Conservation (phyloP, 1,139 yeast species). For the Debaryomyces coudertii region DNA sequence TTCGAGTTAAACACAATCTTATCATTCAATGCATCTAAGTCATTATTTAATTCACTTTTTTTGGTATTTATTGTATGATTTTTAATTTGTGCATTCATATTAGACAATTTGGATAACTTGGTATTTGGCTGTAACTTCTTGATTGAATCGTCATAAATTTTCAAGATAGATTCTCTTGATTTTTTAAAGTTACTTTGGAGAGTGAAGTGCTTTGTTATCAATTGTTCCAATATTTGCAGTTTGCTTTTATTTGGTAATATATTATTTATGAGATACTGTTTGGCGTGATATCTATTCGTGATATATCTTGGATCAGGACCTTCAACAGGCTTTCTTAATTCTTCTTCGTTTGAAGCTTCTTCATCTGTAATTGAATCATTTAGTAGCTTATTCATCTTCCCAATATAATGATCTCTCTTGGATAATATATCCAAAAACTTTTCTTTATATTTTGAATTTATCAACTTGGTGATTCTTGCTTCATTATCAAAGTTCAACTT, state of each 20-base stretch:
- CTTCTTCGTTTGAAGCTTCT: not conserved
- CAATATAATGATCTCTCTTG: constrained; percentile 23
- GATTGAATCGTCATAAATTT: constrained; percentile 14
- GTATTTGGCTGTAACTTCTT: not conserved
- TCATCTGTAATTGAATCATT: constrained; percentile 18
- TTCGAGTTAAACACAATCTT: constrained; percentile 20
- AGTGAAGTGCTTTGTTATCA: constrained; percentile 20
- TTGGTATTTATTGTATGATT: constrained; percentile 12
- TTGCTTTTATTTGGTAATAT: constrained; percentile 13
- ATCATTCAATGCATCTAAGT: constrained; percentile 22
- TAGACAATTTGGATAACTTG: constrained; percentile 11
- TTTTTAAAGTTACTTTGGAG: constrained; percentile 22
- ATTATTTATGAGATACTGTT: constrained; percentile 17
- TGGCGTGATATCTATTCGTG: constrained; percentile 26
- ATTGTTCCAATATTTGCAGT: constrained; percentile 7
- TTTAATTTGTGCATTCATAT: constrained; percentile 9
- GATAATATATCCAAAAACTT: constrained; percentile 20
- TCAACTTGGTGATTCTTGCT: constrained; percentile 12
- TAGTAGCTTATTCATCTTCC: constrained; percentile 23
- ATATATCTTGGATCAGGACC: constrained; percentile 22
- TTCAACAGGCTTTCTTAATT: not conserved
- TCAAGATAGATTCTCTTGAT: constrained; percentile 19
- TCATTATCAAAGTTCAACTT: constrained; percentile 14
- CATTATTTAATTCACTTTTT: constrained; percentile 13
- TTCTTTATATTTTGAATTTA: constrained; percentile 14